Evolutionary conservation across 2,329 filamentous ascomycete genomes (phyloP), one percentile per base, ranked within the genome.

Genomic region (Pseudogymnoascus sp.): DNA sequence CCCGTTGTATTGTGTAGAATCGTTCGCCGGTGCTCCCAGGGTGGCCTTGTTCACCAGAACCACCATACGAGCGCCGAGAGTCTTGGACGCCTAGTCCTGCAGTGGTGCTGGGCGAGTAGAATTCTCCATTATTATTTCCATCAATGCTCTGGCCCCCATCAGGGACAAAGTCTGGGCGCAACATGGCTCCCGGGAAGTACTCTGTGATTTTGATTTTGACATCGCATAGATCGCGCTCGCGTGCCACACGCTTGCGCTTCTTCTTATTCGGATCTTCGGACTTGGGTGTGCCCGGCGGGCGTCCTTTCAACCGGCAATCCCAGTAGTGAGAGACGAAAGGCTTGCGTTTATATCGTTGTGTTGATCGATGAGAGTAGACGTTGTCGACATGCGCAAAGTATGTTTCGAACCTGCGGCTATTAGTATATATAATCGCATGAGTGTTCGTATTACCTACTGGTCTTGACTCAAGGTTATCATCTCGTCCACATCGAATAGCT

Each of bases 201-300:
- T 93, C 89, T 2, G 88, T 91, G 65, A 93, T 90, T 74, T 92
- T 93, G 73, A 93, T 91, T 76, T 93, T 93, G 67, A 93, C 89
- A 73, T 93, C 89, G 73, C 90, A 93, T n/a, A 92, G 80, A 75
- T 92, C 88, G 11, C 88, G 81, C 73, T 90, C 86, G 45, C 90
- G 81, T n/a, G 87, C 87, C 37, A 82, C 85, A 26, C 90, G 85
- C 75, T 91, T 92, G 39, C 90, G 83, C 75, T 91, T 92, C 80
- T 91, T 92, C 78, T 91, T 92, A 73, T 85, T 86, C 0, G 90
- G 89, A 69, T 93, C 89, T 57, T 89, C 85, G 0, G 88, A 90
- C 73, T 93, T 92, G 65, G 88, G 87, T 3, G 89, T 93, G 31
- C 90, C 90, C 0, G 89, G 86, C 0, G 89, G 89, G 0, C 90